A percentile compares a stretch with the other conserved stretches of the same genome.
These are phyloP conservation scores for Monilinia fructicola DNA, from an alignment of 2,329 filamentous ascomycete species.

Conservation along the genomic window DNA sequence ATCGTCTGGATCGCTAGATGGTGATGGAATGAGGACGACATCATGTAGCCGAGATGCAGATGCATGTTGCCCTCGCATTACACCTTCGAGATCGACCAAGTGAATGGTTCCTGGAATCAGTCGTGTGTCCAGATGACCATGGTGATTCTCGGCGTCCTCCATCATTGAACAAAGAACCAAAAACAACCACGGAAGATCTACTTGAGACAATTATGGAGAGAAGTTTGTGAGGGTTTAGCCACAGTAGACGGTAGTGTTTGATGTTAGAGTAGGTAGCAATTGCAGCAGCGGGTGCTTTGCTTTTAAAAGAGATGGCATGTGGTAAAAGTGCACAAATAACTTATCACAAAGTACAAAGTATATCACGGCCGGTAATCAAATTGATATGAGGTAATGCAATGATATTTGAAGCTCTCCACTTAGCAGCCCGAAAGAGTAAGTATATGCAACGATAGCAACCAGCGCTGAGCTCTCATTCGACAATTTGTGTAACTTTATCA, in stretches of 20 bases:
- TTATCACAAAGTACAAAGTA: not conserved
- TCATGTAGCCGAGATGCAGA: constrained; percentile 34
- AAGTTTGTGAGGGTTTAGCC: not conserved
- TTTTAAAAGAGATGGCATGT: not conserved
- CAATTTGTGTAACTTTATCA: not conserved
- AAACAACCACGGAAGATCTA: not conserved
- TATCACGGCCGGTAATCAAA: constrained; percentile 2
- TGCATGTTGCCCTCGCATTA: constrained; percentile 31
- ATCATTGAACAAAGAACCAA: constrained; percentile 10
- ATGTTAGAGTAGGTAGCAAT: not conserved
- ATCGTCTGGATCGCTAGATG: constrained; percentile 43
- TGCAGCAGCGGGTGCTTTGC: not conserved
- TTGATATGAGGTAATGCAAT: constrained; percentile 19
- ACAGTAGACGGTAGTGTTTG: not conserved
- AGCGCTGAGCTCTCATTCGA: constrained; percentile 10
- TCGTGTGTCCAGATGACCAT: constrained; percentile 26
- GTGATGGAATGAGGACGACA: constrained; percentile 40
- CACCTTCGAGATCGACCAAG: constrained; percentile 39
- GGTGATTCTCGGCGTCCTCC: constrained; percentile 17
- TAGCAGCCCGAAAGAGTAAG: constrained; percentile 13
- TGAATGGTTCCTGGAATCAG: constrained; percentile 39
- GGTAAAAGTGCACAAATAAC: not conserved
- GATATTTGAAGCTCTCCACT: constrained; percentile 16
- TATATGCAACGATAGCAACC: constrained; percentile 7
- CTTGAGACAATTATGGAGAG: not conserved